Evolutionary conservation across 129 eudicot genomes (phyloP), one percentile per base, ranked within the genome.

Genomic region (Smallanthus sonchifolius): DNA sequence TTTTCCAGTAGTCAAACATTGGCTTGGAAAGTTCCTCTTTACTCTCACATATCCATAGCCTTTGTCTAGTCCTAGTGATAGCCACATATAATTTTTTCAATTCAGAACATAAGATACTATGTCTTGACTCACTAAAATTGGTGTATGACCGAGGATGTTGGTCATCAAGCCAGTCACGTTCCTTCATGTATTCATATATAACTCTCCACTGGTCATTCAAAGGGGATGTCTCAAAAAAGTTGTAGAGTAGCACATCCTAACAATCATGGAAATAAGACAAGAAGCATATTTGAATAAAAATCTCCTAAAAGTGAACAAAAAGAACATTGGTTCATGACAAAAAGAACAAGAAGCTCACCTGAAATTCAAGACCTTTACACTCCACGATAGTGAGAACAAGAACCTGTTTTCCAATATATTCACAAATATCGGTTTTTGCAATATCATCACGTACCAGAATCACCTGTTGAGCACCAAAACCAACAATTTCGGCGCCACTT

Each of bases 381-480:
- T 92, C 97, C 16, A 92, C 79, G 59, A 92, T 63, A 4, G 92
- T 88, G 63, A 92, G 83, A 59, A 92, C 83, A 9, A 92, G 92
- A 73, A 96, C 97, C 14, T 83, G 79, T 48, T 81, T 79, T 66
- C 97, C 97, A 54, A 88, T 83, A 52, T 63, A 81, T 15, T 45
- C 70, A 17, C 67, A 77, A 30, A 92, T 83, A 14, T 92, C 92
- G 30, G 74, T 62, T 65, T 76, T 85, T 0, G 76, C 86, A 49
- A 52, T 49, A 72, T 88, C 97, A 80, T 92, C 97, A 35, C 92
- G 85, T 7, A 92, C 97, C 65, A 92, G 69, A 49, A 92, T 92
- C 42, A 92, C 97, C 72, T 92, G 97, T 75, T 92, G 92, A n/a
- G 97, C 97, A 38, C 96, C 97, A 65, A 92, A 92, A 5, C 97